phyloP scores from a whole-genome alignment of 1,284 basidiomycete genomes.

The Tranzscheliella williamsii region DNA sequence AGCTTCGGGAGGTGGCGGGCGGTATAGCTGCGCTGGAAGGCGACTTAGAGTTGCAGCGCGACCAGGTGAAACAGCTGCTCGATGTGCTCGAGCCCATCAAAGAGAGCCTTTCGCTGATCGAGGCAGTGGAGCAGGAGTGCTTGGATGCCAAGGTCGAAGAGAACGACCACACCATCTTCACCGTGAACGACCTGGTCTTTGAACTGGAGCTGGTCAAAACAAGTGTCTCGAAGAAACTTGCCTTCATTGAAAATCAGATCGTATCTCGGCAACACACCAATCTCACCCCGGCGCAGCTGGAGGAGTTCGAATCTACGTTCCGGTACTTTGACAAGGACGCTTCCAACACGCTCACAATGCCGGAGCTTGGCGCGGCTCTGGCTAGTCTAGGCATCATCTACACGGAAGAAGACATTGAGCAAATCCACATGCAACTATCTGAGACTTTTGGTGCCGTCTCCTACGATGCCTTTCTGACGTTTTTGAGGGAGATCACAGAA shows the following conservation, averaged over 20 bases:
- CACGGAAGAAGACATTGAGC: slow-evolving; percentile 81
- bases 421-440: slow-evolving; percentile 81
- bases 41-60: slow-evolving; percentile 42
- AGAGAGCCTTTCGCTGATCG: slow-evolving; percentile 21
- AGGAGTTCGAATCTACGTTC: slow-evolving; percentile 97
- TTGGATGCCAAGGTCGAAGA: slow-evolving; percentile 91
- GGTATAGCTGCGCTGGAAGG: slow-evolving; percentile 43
- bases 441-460: slow-evolving; percentile 84
- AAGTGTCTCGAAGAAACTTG: slow-evolving; percentile 82
- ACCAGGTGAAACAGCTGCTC: slow-evolving; percentile 33
- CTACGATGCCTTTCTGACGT: slow-evolving; percentile 92
- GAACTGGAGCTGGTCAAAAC: slow-evolving; percentile 83
- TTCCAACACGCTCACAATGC: slow-evolving; percentile 79
- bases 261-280: slow-evolving; percentile 89
- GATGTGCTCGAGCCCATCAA: slow-evolving; percentile 33
- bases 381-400: slow-evolving; percentile 93
- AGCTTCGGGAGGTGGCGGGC: slow-evolving; percentile 39
- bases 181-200: slow-evolving; percentile 84
- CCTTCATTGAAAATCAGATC: slow-evolving; percentile 96
- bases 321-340: slow-evolving; percentile 94
- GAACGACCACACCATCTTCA: slow-evolving; percentile 93
- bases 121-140: slow-evolving; percentile 67
- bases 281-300: slow-evolving; percentile 89
- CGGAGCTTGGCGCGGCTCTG: slow-evolving; percentile 88
- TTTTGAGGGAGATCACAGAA: slow-evolving; percentile 85